A percentile compares a stretch with the other conserved stretches of the same genome.
Evolutionary conservation across 2,329 filamentous ascomycete genomes (phyloP).

Genomic region (Ophiostoma quercus): DNA sequence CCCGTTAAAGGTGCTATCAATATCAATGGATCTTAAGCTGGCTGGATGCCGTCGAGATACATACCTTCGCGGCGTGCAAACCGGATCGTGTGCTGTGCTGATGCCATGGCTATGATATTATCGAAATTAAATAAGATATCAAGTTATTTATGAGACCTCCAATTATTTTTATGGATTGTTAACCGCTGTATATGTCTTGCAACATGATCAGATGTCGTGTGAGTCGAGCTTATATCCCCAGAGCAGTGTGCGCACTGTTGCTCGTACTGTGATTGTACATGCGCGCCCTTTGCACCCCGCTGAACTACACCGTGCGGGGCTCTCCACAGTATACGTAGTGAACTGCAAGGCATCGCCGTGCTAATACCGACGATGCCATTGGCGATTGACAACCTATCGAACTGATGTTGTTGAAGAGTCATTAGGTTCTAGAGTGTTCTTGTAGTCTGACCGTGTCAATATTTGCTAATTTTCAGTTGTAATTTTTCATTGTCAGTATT

Average conservation of each 20-base stretch:
- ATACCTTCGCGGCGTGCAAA: slow-evolving; percentile 57
- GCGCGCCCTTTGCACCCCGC: background rate
- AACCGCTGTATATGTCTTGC: background rate
- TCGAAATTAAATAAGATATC: too few species aligned
- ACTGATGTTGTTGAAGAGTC: background rate
- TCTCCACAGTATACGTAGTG: background rate
- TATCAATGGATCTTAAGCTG: background rate
- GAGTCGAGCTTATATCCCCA: background rate
- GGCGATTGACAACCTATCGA: background rate
- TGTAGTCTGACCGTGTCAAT: background rate
- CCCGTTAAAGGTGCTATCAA: background rate
- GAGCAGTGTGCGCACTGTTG: background rate
- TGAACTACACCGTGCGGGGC: background rate
- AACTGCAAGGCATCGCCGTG: background rate
- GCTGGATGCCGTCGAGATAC: background rate
- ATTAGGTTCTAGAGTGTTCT: background rate
- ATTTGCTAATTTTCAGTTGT: background rate
- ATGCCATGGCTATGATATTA: slow-evolving; percentile 31
- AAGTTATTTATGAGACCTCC: too few species aligned
- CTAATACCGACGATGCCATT: background rate
- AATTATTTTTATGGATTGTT: background rate
- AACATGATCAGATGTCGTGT: background rate
- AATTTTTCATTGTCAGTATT: background rate
- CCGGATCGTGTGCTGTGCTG: slow-evolving; percentile 41
- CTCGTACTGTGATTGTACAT: background rate